Percentiles rank a stretch among this genome's conserved stretches.
phyloP scores from a whole-genome alignment of 2,329 filamentous ascomycete species.

The Fusarium caatingaense region DNA sequence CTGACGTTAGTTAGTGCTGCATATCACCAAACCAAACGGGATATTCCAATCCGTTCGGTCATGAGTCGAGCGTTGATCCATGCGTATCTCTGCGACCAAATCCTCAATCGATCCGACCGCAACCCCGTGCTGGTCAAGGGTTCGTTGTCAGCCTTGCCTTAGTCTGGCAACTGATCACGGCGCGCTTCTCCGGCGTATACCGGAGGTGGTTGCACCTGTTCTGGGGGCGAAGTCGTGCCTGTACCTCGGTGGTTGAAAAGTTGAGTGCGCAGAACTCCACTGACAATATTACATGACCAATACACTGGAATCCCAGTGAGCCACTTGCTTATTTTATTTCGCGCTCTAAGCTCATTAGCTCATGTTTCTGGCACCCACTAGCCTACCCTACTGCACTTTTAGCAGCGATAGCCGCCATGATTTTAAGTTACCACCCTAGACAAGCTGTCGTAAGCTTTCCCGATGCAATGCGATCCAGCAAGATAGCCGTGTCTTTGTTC shows the following conservation, averaged over 20 bases:
- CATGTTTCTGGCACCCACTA: not conserved
- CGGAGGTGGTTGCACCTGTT: constrained; percentile 24
- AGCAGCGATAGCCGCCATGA: constrained; percentile 28
- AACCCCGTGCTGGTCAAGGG: constrained; percentile 8
- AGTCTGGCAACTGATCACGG: constrained; percentile 7
- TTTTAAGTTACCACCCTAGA: constrained; percentile 20
- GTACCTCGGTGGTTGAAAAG: not conserved
- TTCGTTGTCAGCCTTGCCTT: constrained; percentile 35
- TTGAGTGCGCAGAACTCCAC: not conserved
- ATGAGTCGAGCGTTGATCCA: constrained; percentile 16
- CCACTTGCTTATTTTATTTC: not conserved
- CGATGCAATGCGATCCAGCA: constrained; percentile 4
- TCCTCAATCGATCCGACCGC: constrained; percentile 2
- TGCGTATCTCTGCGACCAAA: constrained; percentile 8
- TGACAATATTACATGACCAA: not conserved
- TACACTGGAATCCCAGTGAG: accelerated
- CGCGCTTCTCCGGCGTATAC: constrained; percentile 30
- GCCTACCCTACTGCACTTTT: not conserved
- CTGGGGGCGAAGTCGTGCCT: constrained; percentile 13
- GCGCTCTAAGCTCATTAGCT: not conserved
- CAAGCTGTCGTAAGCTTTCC: constrained; percentile 28
- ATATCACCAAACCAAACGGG: not conserved
- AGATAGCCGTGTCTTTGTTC: constrained; percentile 22
- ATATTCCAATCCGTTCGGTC: not conserved
- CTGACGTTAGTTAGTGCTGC: not conserved